Evolutionary conservation across 805 yeast species (phyloP).

Genomic region (Yarrowia alimentaria): DNA sequence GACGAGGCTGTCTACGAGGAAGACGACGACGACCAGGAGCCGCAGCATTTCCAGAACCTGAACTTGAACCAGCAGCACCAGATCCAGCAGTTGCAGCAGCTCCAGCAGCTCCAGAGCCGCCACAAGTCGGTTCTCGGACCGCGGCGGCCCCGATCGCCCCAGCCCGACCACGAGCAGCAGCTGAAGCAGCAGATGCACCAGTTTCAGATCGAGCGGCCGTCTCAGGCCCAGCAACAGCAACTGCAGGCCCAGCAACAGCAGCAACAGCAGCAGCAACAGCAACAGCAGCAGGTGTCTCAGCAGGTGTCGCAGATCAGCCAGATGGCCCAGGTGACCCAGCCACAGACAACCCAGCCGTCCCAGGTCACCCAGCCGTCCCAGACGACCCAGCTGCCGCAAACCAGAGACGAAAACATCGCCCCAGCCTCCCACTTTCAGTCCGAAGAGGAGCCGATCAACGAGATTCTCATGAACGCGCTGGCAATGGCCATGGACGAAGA

Average conservation of each 20-base stretch:
- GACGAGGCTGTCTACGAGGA: slow-evolving; percentile 23
- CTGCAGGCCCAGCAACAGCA: slow-evolving; percentile 5
- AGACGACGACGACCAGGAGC: background rate
- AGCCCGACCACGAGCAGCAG: slow-evolving; percentile 25
- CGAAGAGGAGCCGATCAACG: slow-evolving; percentile 29
- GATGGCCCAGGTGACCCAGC: too few relatives aligned
- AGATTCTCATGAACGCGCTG: slow-evolving; percentile 31
- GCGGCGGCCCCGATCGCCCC: slow-evolving; percentile 10
- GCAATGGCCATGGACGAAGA: slow-evolving; percentile 30
- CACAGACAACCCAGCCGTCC: too few relatives aligned
- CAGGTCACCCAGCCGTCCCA: too few relatives aligned
- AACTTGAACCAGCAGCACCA: too few relatives aligned
- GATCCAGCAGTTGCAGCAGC: slow-evolving; percentile 2
- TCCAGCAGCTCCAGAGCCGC: slow-evolving; percentile 11
- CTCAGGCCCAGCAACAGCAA: background rate
- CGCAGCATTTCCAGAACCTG: slow-evolving; percentile 12
- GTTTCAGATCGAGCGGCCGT: slow-evolving; percentile 24
- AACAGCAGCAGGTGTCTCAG: background rate
- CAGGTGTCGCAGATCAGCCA: too few relatives aligned
- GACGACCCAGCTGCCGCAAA: too few relatives aligned
- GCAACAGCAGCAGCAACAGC: background rate
- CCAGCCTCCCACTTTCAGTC: background rate
- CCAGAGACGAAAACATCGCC: too few relatives aligned
- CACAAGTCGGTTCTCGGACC: background rate
- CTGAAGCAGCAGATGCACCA: slow-evolving; percentile 27